phyloP scores from a whole-genome alignment of 2,329 filamentous ascomycete species.

The Drechslera avenae region DNA sequence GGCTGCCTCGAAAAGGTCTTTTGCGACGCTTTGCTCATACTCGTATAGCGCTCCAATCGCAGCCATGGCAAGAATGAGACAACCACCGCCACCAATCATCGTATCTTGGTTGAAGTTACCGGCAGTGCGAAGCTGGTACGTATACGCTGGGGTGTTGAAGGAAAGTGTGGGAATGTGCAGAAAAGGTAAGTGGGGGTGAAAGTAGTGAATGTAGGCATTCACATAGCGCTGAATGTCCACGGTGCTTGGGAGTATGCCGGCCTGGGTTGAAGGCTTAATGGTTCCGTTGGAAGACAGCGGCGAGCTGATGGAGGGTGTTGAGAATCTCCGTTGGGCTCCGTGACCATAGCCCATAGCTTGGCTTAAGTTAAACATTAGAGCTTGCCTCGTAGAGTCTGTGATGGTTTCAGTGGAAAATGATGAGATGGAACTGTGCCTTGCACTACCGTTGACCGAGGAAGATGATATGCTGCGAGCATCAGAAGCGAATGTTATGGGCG shows the following conservation, averaged over 20 bases:
- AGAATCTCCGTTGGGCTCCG: slow-evolving; percentile 60
- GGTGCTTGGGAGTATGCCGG: slow-evolving; percentile 73
- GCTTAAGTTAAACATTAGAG: slow-evolving; percentile 65
- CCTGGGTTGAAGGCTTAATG: slow-evolving; percentile 49
- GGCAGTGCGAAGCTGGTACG: slow-evolving; percentile 64
- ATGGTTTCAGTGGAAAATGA: slow-evolving; percentile 68
- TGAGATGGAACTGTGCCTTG: slow-evolving; percentile 63
- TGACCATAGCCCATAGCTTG: slow-evolving; percentile 62
- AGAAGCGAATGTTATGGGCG: slow-evolving; percentile 71
- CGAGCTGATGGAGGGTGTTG: slow-evolving; percentile 62
- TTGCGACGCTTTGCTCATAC: slow-evolving; percentile 76
- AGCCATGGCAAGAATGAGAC: slow-evolving; percentile 84
- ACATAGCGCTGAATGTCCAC: slow-evolving; percentile 89
- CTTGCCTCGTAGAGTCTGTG: slow-evolving; percentile 68
- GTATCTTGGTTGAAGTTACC: slow-evolving; percentile 59
- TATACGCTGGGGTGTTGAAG: slow-evolving; percentile 77
- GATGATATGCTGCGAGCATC: slow-evolving; percentile 67
- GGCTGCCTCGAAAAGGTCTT: slow-evolving; percentile 86
- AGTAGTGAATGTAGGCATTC: slow-evolving; percentile 85
- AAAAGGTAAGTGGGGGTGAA: slow-evolving; percentile 95
- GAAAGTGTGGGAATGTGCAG: slow-evolving; percentile 89
- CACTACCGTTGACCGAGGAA: slow-evolving; percentile 72
- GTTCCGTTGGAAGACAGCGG: slow-evolving; percentile 51
- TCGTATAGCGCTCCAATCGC: slow-evolving; percentile 89
- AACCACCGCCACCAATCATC: slow-evolving; percentile 78